phyloP scores from a whole-genome alignment of 306 rosid species.

The Echinosophora koreensis region DNA sequence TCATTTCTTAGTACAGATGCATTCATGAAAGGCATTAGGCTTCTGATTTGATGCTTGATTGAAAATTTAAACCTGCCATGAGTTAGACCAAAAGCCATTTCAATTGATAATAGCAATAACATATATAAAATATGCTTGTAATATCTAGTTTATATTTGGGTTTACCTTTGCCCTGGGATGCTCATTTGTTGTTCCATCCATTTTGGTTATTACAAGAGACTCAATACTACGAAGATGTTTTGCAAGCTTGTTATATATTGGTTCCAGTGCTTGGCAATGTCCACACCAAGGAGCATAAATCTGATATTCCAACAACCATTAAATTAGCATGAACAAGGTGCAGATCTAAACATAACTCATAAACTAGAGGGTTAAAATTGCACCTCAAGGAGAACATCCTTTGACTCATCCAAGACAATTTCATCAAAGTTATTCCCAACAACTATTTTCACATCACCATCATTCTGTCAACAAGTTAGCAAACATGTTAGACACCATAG shows the following conservation, averaged over 20 bases:
- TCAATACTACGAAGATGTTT: conserved; percentile 81
- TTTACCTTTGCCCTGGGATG: conserved; percentile 97
- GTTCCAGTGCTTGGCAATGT: conserved; percentile 95
- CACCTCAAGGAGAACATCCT: conserved; percentile 99
- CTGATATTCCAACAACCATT: conserved; percentile 51
- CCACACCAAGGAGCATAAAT: conserved; percentile 99
- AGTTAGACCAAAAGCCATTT: conserved; percentile 34
- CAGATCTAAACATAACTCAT: conserved; percentile 24
- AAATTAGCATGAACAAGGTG: conserved; percentile 37
- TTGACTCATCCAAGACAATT: conserved; percentile 94
- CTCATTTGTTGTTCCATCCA: conserved; percentile 99
- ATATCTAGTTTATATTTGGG: conserved; percentile 25
- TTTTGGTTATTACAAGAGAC: conserved; percentile 92
- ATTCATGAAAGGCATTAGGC: not conserved
- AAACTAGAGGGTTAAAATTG: conserved; percentile 11
- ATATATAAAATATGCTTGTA: conserved; percentile 24
- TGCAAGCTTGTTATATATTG: conserved; percentile 91
- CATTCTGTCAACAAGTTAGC: conserved; percentile 65
- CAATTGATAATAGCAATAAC: conserved; percentile 7
- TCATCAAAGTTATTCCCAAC: conserved; percentile 94
- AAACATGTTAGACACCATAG: conserved; percentile 37
- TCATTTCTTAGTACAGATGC: not conserved
- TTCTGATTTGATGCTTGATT: not conserved
- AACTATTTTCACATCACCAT: conserved; percentile 86
- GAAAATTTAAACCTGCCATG: conserved; percentile 16